phyloP scores from a whole-genome alignment of 1,284 basidiomycete species.

The Microbotryum lychnidis-dioicae region DNA sequence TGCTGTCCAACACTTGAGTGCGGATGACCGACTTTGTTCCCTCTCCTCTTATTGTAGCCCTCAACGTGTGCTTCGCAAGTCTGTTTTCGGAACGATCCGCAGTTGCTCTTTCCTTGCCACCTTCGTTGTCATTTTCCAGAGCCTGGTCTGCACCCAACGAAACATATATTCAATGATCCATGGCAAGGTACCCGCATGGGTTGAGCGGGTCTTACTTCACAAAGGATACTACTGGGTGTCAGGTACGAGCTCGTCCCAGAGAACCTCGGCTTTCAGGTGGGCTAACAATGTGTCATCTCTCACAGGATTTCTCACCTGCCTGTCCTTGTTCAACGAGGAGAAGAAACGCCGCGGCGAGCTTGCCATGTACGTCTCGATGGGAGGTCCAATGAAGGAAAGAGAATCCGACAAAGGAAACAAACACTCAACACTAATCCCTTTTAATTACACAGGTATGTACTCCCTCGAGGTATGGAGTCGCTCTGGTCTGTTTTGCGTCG shows the following conservation, averaged over 20 bases:
- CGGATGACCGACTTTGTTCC: background rate
- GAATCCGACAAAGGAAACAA: constrained; percentile 19
- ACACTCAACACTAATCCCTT: background rate
- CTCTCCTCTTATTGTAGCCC: constrained; percentile 5
- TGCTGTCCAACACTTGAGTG: background rate
- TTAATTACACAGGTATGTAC: constrained; percentile 63
- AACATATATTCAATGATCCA: constrained; percentile 46
- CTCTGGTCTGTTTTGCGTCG: constrained; percentile 73
- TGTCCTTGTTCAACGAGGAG: constrained; percentile 81
- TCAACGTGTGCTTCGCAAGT: constrained; percentile 47
- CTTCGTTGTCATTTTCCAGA: constrained; percentile 84
- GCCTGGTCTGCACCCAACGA: constrained; percentile 65
- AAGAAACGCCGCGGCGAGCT: constrained; percentile 69
- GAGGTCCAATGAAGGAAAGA: constrained; percentile 29
- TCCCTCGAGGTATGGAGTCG: constrained; percentile 53
- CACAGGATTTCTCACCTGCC: constrained; percentile 62
- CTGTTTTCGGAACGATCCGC: constrained; percentile 64
- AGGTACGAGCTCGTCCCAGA: constrained; percentile 4
- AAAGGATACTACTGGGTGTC: constrained; percentile 29
- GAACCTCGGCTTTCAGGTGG: background rate
- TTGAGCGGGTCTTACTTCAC: constrained; percentile 12
- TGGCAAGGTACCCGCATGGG: constrained; percentile 32
- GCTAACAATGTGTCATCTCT: constrained; percentile 19
- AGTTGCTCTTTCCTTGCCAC: constrained; percentile 82
- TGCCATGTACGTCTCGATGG: constrained; percentile 72